Evolutionary conservation across 2,329 filamentous ascomycete genomes (phyloP), one percentile per base, ranked within the genome.

Genomic region (Aspergillus thermomutatus): DNA sequence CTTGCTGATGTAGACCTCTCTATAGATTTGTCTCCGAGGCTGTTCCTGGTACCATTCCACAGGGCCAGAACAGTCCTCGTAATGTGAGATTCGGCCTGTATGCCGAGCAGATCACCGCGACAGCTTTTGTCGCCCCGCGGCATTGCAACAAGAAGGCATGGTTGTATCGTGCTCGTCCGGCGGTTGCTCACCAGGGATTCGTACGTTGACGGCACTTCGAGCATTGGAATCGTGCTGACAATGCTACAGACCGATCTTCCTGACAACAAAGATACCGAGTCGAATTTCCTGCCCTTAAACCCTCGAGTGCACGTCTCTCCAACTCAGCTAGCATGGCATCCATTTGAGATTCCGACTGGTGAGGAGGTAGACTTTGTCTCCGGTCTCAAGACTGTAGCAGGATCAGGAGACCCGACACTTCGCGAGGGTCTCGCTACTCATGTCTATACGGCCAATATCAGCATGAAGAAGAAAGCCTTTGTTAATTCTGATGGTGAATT

Each of bases 401-500:
- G 82, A 19, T 81, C 81, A 0, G 83, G 83, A 26, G 81, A 85
- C 51, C 81, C 82, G 3, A 82, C 81, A 1, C 80, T 82, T 66
- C 84, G 84, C 59, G 75, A 76, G 19, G 83, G 83, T 0, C 67
- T 85, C 2, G 82, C 81, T 17, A 82, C 82, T 53, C 82, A 79
- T 67, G 80, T 85, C 60, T 85, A 80, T 60, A 77, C 79, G 5
- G 81, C 81, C 14, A 82, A 81, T 50, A 80, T 80, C 61, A 78
- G 80, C 66, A 85, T 85, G 83, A 77, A 76, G 31, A 76, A 79
- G 37, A 77, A 80, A 57, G 82, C 82, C 1, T 85, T 85, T 66
- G 84, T 83, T 64, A 83, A 80, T 46, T 83, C 84, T 1, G 87
- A 90, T 58, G 87, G 87, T 17, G 87, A 89, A 43, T 72, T 87